A percentile compares a stretch with the other conserved stretches of the same genome.
phyloP scores from a whole-genome alignment of 805 yeast species.

The Scheffersomyces ergatensis region DNA sequence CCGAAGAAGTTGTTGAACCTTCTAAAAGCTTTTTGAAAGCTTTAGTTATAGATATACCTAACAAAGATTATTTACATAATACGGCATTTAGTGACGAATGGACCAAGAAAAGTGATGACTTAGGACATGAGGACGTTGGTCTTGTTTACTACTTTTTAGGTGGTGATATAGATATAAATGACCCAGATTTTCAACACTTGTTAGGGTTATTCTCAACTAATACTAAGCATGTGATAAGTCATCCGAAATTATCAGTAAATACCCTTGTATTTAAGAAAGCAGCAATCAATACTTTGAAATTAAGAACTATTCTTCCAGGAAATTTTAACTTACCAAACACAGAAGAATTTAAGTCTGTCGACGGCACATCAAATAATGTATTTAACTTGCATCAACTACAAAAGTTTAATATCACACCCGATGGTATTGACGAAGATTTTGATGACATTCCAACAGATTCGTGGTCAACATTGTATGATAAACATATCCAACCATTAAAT shows the following conservation, averaged over 20 bases:
- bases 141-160: conserved; percentile 77
- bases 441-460: conserved; percentile 12
- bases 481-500: conserved; percentile 18
- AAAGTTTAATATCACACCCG: conserved; percentile 20
- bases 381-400: conserved; percentile 31
- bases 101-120: conserved; percentile 29
- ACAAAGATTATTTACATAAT: conserved; percentile 35
- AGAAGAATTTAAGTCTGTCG: conserved; percentile 16
- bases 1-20: conserved; percentile 73
- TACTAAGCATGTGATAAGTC: conserved; percentile 70
- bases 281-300: conserved; percentile 51
- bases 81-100: conserved; percentile 24
- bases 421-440: conserved; percentile 20
- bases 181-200: conserved; percentile 47
- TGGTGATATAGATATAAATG: conserved; percentile 44
- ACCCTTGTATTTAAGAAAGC: conserved; percentile 56
- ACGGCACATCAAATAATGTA: conserved; percentile 1
- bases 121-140: conserved; percentile 38
- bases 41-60: conserved; percentile 74
- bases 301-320: conserved; percentile 50
- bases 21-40: conserved; percentile 57
- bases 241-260: conserved; percentile 61
- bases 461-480: conserved; percentile 33
- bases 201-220: conserved; percentile 51
- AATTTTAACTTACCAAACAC: conserved; percentile 41